phyloP scores from a whole-genome alignment of 1,284 basidiomycete genomes.

The Ganoderma sinense region DNA sequence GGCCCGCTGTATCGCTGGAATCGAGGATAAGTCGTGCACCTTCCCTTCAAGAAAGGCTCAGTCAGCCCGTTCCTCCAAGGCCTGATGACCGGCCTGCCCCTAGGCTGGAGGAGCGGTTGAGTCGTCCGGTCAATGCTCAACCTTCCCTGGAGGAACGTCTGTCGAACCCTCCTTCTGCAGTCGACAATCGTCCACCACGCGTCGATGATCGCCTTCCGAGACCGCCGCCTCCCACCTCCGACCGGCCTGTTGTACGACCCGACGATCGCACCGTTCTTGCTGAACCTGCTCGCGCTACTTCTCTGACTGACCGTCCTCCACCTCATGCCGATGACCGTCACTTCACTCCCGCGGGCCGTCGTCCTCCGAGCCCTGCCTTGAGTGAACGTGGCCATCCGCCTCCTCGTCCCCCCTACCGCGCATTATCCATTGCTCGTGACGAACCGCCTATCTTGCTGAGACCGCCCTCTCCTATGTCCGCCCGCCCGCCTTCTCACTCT shows the following conservation, averaged over 20 bases:
- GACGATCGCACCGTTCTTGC: constrained; percentile 34
- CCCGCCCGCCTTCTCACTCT: constrained; percentile 33
- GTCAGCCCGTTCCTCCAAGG: constrained; percentile 22
- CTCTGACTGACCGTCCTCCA: constrained; percentile 20
- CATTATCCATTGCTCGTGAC: constrained; percentile 38
- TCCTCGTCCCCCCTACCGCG: constrained; percentile 29
- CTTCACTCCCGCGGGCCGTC: constrained; percentile 30
- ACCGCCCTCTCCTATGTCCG: constrained; percentile 28
- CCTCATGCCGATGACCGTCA: constrained; percentile 33
- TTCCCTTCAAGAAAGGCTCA: constrained; percentile 40
- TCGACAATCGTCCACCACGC: constrained; percentile 30
- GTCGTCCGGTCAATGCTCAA: constrained; percentile 26
- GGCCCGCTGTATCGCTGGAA: constrained; percentile 35
- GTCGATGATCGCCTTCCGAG: constrained; percentile 27
- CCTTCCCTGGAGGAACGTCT: constrained; percentile 36
- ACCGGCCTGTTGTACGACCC: constrained; percentile 24
- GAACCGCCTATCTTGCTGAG: constrained; percentile 35
- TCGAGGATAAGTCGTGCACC: constrained; percentile 38
- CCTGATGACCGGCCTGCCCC: constrained; percentile 28
- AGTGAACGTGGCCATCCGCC: constrained; percentile 29
- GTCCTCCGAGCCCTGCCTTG: constrained; percentile 25
- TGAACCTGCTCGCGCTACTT: constrained; percentile 30
- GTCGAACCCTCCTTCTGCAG: constrained; percentile 26
- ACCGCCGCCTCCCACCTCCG: constrained; percentile 28
- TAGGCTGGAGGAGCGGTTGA: constrained; percentile 30